Base-by-base conservation (phyloP, 192 early-diverging fungal species). In the Backusella macrospora region DNA sequence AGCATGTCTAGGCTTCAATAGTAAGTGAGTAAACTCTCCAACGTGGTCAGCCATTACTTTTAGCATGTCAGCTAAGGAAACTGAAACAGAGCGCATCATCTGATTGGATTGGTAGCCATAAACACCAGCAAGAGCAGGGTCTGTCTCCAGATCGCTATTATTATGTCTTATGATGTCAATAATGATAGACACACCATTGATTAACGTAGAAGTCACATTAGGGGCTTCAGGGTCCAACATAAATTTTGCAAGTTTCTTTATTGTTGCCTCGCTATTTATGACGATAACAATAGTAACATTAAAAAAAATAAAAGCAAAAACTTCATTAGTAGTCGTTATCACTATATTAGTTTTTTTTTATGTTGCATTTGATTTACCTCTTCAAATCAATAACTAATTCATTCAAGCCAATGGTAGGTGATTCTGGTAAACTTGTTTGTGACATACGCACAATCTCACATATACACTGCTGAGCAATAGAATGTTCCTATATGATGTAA, bases 121-220 rank as follows among this genome's bases (percentile, higher is more conserved):
- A 6, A 49, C 39, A 21, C 71, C 74, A 46, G 80, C 71, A 13
- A 77, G 13, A 38, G 73, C 46, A 21, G 79, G 77, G 40, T 78
- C 77, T 9, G 39, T 73, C 48, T 77, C 82, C 23, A 67, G 59
- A 65, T 73, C 70, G 43, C 80, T 83, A 40, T 96, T 98, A 80
- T 98, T 98, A 73, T 96, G 90, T 71, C 97, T 90, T 81, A 99
- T 97, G 16, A 99, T 85, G 85, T 99, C 97, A 72, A 99, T 97
- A 74, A 99, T 93, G 70, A 99, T 96, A 65, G 91, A 94, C 39
- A 98, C 94, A 75, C 95, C 96, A 79, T 96, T 98, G 69, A 91
- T 94, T 38, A 99, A 86, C 21, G 94, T 92, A 16, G 93, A 97
- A 1, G 94, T 92, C 23, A 93, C 89, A 77, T 93, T 85, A 14